Evolutionary conservation across 1,284 basidiomycete genomes (phyloP).

Genomic region (Fomitiporia mediterranea): DNA sequence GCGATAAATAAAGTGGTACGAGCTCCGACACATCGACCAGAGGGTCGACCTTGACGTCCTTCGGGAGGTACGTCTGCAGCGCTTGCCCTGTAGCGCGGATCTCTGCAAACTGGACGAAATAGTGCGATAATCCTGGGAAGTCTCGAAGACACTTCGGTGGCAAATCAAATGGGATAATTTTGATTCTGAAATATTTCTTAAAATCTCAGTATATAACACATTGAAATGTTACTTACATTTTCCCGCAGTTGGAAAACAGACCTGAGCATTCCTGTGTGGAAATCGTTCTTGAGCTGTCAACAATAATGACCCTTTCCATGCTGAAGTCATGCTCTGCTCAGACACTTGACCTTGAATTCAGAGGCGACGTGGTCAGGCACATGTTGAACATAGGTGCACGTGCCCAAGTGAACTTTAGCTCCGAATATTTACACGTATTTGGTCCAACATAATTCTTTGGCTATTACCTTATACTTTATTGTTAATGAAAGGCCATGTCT

Average conservation of each 20-base stretch:
- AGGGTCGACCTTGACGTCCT: not conserved
- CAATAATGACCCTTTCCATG: not conserved
- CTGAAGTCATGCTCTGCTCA: too few species aligned
- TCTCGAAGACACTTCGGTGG: not conserved
- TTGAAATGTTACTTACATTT: constrained; percentile 6
- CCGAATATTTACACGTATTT: too few species aligned
- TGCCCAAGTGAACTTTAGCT: too few species aligned
- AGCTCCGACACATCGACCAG: not conserved
- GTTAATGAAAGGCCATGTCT: too few species aligned
- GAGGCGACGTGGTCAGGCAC: too few species aligned
- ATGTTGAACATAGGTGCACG: too few species aligned
- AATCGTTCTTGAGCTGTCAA: constrained; percentile 3
- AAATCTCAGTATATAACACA: too few species aligned
- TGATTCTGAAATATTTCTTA: not conserved
- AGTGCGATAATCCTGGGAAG: constrained; percentile 5
- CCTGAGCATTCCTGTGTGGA: not conserved
- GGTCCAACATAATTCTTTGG: too few species aligned
- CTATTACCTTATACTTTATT: too few species aligned
- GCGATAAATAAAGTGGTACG: not conserved
- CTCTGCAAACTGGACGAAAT: constrained; percentile 5
- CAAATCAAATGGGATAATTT: not conserved
- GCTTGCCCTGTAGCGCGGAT: not conserved
- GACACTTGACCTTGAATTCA: too few species aligned
- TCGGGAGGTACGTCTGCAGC: not conserved
- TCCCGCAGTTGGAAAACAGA: constrained; percentile 7